Base-by-base conservation (phyloP, 2,329 filamentous ascomycete genomes). In the Lecanicillium sp. region DNA sequence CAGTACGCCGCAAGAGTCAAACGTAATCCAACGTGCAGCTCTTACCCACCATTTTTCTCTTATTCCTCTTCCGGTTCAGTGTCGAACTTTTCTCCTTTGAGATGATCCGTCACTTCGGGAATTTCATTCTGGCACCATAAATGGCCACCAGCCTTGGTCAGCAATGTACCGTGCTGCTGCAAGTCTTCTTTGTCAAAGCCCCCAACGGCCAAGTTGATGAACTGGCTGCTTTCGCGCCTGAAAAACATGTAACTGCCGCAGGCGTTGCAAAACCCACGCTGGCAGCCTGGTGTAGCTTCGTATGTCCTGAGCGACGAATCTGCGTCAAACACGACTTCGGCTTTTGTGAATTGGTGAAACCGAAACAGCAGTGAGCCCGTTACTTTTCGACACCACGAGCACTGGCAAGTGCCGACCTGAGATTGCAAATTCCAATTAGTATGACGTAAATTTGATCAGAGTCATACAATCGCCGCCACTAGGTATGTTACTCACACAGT, bases 381-480 rank as follows among this genome's bases (percentile, higher is more conserved):
- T 12, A 35, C 33, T 20, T 35, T 35, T 35, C 33, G 6, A 18
- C 33, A 35, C 9, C 20, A 19, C n/a, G 16, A n/a, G 13, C 33
- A 35, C 14, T 35, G 33, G 12, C 33, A 35, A 11, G 33, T 35
- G 9, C 33, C 33, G 15, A 35, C 17, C 33, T 35, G 33, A n/a
- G n/a, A 13, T 25, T 5, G 13, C 22, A 6, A 25, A 25, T 6
- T 25, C 7, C 22, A 25, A 7, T 11, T 11, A n/a, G n/a, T n/a
- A n/a, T n/a, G n/a, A n/a, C n/a, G n/a, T n/a, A n/a, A n/a, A n/a
- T n/a, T n/a, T n/a, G n/a, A n/a, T n/a, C n/a, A n/a, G n/a, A n/a
- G n/a, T n/a, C n/a, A n/a, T n/a, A n/a, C n/a, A n/a, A n/a, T n/a
- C n/a, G n/a, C n/a, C n/a, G n/a, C n/a, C n/a, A n/a, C n/a, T n/a